Percentiles rank a stretch among this genome's conserved stretches.
Conservation (phyloP, 1,139 yeast species). For the Suhomyces chickasaworum region DNA sequence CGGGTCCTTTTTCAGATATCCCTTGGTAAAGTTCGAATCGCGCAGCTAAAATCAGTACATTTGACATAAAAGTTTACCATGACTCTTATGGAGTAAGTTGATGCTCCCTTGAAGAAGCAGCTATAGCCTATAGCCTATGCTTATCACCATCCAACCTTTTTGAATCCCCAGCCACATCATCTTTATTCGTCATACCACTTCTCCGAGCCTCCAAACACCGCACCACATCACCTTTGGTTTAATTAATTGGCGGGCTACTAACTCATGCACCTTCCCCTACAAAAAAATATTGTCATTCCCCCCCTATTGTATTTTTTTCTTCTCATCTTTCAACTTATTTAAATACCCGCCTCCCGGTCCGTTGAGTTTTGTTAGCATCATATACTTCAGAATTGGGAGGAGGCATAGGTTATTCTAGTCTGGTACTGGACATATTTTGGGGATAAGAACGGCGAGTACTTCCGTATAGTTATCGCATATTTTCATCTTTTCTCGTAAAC, state of each 20-base stretch:
- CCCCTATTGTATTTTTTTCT: constrained; percentile 11
- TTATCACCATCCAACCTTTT: background rate
- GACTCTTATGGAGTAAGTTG: no score
- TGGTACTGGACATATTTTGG: constrained; percentile 5
- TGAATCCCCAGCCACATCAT: background rate
- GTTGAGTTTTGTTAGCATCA: background rate
- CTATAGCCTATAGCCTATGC: no score
- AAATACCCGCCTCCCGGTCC: constrained; percentile 10
- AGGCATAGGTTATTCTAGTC: constrained; percentile 2
- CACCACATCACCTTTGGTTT: background rate
- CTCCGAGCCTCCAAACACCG: constrained; percentile 4
- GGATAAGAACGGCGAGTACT: constrained; percentile 1
- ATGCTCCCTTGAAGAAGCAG: no score
- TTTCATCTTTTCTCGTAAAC: background rate
- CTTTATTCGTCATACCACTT: constrained; percentile 1
- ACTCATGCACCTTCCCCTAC: constrained; percentile 8
- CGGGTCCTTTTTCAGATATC: constrained; percentile 3
- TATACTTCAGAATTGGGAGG: constrained; percentile 1
- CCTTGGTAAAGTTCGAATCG: background rate
- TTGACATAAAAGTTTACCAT: background rate
- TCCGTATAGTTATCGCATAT: background rate
- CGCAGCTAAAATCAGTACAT: background rate
- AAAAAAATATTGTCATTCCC: constrained; percentile 8
- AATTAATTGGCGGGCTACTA: constrained; percentile 1
- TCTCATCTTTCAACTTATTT: constrained; percentile 5